A percentile compares a stretch with the other conserved stretches of the same genome.
These are phyloP conservation scores for Akanthomyces lecanii DNA, from an alignment of 2,329 filamentous ascomycete genomes.

Conservation along the genomic window DNA sequence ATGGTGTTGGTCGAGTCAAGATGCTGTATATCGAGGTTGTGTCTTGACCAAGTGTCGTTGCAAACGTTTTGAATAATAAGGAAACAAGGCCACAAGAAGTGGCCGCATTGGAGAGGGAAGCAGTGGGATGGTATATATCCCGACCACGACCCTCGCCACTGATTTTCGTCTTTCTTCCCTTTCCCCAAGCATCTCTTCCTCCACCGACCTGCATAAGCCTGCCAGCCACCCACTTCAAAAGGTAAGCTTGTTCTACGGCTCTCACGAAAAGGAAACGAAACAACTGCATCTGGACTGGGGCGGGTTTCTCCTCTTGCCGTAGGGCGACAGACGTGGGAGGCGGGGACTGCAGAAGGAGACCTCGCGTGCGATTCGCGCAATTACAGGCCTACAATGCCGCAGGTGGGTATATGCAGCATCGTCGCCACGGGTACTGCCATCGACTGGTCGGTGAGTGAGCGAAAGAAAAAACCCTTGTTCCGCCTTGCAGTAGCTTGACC, in stretches of 20 bases:
- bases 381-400: not conserved
- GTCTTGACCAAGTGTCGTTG: not conserved
- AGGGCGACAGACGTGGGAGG: not conserved
- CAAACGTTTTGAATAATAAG: not conserved
- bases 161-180: not conserved
- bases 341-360: not conserved
- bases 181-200: not conserved
- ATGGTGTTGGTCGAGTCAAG: not conserved
- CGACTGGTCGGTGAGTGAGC: conserved; percentile 11
- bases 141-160: not conserved
- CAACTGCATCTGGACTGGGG: not conserved
- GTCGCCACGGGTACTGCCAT: not conserved
- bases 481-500: not conserved
- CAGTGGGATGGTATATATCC: conserved; percentile 16
- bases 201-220: not conserved
- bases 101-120: conserved; percentile 4
- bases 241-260: not conserved
- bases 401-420: not conserved
- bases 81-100: conserved; percentile 15
- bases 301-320: not conserved
- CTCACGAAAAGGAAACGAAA: conserved; percentile 14
- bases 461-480: not conserved
- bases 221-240: conserved; percentile 3
- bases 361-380: conserved; percentile 11
- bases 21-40: not conserved